These are phyloP conservation scores for Paraconiothyrium sp. DNA, from an alignment of 2,329 filamentous ascomycete species.

Conservation along the genomic window DNA sequence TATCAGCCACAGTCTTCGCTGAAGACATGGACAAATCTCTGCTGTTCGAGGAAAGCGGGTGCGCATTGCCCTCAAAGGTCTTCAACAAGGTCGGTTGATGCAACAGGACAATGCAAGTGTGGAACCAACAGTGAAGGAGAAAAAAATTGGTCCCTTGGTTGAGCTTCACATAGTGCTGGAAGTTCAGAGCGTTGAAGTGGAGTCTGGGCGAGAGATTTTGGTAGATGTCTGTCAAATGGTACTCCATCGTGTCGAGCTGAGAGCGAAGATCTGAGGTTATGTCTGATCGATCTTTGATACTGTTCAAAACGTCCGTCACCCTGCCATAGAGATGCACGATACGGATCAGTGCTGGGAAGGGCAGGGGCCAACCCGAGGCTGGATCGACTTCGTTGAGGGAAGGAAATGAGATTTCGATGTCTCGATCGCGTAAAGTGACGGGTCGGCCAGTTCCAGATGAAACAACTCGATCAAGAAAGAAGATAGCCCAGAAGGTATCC, in stretches of 20 bases:
- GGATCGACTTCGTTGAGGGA: slow-evolving; percentile 62
- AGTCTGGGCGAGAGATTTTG: slow-evolving; percentile 78
- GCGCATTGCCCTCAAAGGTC: slow-evolving; percentile 74
- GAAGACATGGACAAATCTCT: slow-evolving; percentile 85
- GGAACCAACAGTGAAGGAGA: slow-evolving; percentile 87
- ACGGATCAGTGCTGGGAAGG: slow-evolving; percentile 81
- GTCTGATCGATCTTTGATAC: slow-evolving; percentile 76
- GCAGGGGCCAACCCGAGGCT: slow-evolving; percentile 74
- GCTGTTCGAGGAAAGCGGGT: slow-evolving; percentile 81
- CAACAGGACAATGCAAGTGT: slow-evolving; percentile 83
- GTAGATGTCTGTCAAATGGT: slow-evolving; percentile 77
- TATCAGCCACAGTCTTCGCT: slow-evolving; percentile 91
- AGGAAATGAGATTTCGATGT: slow-evolving; percentile 81
- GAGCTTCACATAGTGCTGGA: slow-evolving; percentile 81
- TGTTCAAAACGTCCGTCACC: slow-evolving; percentile 85
- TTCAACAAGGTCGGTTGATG: slow-evolving; percentile 85
- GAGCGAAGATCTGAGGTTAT: slow-evolving; percentile 78
- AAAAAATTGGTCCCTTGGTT: slow-evolving; percentile 89
- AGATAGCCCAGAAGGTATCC: slow-evolving; percentile 90
- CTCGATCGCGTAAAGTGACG: slow-evolving; percentile 83
- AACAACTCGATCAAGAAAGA: slow-evolving; percentile 86
- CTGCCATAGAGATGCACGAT: slow-evolving; percentile 88
- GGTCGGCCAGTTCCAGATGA: slow-evolving; percentile 86
- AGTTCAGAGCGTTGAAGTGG: slow-evolving; percentile 86
- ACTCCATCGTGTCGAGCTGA: slow-evolving; percentile 79